Percentiles rank a stretch among this genome's conserved stretches.
Evolutionary conservation across 2,329 filamentous ascomycete genomes (phyloP).

Genomic region (Fusarium xylarioides): DNA sequence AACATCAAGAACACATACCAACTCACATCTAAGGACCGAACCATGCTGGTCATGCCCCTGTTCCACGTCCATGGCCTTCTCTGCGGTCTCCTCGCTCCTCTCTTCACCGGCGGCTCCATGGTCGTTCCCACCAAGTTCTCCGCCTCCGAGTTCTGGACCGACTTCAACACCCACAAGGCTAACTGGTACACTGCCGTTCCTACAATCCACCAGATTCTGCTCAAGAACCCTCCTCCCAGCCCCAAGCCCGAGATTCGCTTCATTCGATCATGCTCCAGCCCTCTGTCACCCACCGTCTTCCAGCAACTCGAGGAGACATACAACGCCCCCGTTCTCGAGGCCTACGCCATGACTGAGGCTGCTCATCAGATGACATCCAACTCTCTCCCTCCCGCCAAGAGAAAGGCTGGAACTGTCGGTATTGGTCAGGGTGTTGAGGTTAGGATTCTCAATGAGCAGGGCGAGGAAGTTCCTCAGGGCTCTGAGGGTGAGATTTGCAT

Average conservation of each 20-base stretch:
- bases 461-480: conserved; percentile 74
- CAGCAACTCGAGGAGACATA: conserved; percentile 80
- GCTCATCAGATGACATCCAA: conserved; percentile 87
- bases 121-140: conserved; percentile 84
- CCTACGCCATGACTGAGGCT: conserved; percentile 93
- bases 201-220: conserved; percentile 88
- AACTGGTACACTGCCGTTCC: conserved; percentile 97
- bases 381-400: conserved; percentile 73
- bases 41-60: conserved; percentile 88
- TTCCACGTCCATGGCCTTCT: conserved; percentile 93
- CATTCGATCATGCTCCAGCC: conserved; percentile 87
- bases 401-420: conserved; percentile 84
- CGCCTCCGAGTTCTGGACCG: conserved; percentile 81
- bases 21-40: conserved; percentile 75
- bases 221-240: conserved; percentile 74
- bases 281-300: conserved; percentile 83
- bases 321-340: conserved; percentile 83
- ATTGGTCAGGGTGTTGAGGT: conserved; percentile 85
- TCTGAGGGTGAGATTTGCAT: conserved; percentile 85
- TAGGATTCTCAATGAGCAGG: conserved; percentile 76
- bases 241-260: conserved; percentile 81
- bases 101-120: conserved; percentile 79
- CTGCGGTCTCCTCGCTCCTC: conserved; percentile 80
- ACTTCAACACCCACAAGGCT: conserved; percentile 77
- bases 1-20: conserved; percentile 84